Evolutionary conservation across 176 grass and related monocot genomes (phyloP).

Genomic region (Metroxylon sagu): DNA sequence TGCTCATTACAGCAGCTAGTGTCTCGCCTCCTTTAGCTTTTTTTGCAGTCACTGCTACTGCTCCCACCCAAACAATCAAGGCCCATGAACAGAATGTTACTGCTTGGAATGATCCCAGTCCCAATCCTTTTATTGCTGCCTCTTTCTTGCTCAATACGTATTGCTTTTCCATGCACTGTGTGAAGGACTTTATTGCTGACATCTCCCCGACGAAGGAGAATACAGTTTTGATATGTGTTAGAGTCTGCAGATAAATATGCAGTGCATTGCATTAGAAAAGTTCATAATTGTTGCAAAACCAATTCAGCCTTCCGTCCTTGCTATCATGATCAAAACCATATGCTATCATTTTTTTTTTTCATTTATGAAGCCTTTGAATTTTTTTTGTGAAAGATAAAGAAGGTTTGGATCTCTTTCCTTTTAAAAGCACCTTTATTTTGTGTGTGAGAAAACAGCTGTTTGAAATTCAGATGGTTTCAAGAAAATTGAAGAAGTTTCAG

Average conservation of each 20-base stretch:
- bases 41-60: conserved; percentile 27
- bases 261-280: too few species aligned
- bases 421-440: too few species aligned
- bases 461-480: too few species aligned
- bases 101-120: conserved; percentile 45
- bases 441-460: too few species aligned
- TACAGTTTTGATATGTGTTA: conserved; percentile 49
- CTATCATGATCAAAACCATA: too few species aligned
- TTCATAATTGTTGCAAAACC: too few species aligned
- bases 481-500: neutral
- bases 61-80: conserved; percentile 45
- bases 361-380: too few species aligned
- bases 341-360: too few species aligned
- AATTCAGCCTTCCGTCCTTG: too few species aligned
- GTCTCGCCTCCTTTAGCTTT: conserved; percentile 37
- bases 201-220: conserved; percentile 62
- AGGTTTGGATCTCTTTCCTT: too few species aligned
- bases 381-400: too few species aligned
- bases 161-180: conserved; percentile 38
- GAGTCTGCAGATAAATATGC: conserved; percentile 25
- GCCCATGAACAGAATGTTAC: conserved; percentile 56
- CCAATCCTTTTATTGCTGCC: conserved; percentile 39
- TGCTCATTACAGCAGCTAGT: conserved; percentile 48
- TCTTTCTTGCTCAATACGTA: conserved; percentile 47
- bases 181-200: conserved; percentile 31